These are phyloP conservation scores for Lepidium sativum DNA, from an alignment of 345 rosid species.

Conservation along the genomic window DNA sequence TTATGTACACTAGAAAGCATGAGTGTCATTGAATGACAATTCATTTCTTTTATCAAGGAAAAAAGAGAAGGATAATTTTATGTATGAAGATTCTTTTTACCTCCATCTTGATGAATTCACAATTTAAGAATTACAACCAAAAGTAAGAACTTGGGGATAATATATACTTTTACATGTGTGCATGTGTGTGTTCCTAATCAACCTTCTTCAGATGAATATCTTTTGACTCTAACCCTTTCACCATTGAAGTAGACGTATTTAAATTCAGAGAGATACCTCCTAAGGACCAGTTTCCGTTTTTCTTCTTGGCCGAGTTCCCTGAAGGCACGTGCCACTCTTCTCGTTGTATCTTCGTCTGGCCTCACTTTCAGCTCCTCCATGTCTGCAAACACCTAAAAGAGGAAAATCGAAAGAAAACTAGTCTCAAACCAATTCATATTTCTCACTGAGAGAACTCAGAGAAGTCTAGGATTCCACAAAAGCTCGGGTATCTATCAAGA, in stretches of 20 bases:
- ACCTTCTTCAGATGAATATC: slow-evolving; percentile 33
- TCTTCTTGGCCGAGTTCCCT: slow-evolving; percentile 52
- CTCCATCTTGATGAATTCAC: neutral
- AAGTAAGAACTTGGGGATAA: neutral
- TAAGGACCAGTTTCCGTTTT: slow-evolving; percentile 46
- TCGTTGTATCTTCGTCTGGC: slow-evolving; percentile 70
- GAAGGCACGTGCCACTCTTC: slow-evolving; percentile 60
- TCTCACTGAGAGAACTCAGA: too few relatives aligned
- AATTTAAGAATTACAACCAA: slow-evolving; percentile 10
- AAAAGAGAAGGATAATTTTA: neutral
- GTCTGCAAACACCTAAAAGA: slow-evolving; percentile 69
- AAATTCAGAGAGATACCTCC: slow-evolving; percentile 50
- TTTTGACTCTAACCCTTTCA: slow-evolving; percentile 65
- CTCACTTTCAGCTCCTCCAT: slow-evolving; percentile 83
- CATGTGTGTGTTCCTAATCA: slow-evolving; percentile 5
- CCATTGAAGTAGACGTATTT: slow-evolving; percentile 79
- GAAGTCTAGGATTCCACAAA: neutral
- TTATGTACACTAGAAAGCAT: slow-evolving; percentile 13
- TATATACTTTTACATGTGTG: slow-evolving; percentile 1
- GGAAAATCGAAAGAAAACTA: neutral
- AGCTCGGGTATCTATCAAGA: neutral
- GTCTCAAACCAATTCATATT: neutral
- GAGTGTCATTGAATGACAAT: slow-evolving; percentile 2
- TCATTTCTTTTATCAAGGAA: neutral
- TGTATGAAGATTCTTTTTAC: slow-evolving; percentile 5